Evolutionary conservation across 768 basidiomycete genomes (phyloP), one percentile per base, ranked within the genome.

Genomic region (Ramaria rubella): DNA sequence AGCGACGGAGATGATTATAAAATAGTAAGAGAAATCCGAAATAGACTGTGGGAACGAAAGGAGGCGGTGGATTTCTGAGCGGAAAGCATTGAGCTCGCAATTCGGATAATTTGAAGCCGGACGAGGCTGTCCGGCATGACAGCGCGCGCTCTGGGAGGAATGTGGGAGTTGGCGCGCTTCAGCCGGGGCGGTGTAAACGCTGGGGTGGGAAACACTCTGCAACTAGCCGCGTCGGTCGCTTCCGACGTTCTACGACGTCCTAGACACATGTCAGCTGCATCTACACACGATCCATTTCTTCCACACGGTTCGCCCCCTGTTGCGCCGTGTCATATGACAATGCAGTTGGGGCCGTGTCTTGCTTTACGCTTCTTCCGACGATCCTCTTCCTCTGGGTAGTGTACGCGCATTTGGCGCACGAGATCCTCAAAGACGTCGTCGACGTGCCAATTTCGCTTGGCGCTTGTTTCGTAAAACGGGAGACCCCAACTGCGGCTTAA

Each of bases 381-480:
- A 56, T 69, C 70, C 34, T 57, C 58, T 30, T 80, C 77, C 36
- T 72, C 63, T 17, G 87, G 86, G 67, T 84, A 87, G 58, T 77
- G 77, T 52, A 61, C 68, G 29, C 85, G 79, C 88, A 91, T 88
- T 62, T 87, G 87, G 60, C 78, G 77, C 46, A 89, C 72, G 27
- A 91, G 76, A 58, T 86, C 85, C 62, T 87, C 82, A 65, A 92
- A 92, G 17, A 86, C 88, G 36, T 89, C 87, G 8, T 72, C 71
- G 52, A 92, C 77, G 62, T 91, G 82, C 88, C 86, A 89, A 64
- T 90, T 83, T 46, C 81, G 76, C 68, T 91, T 92, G 9, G 90
- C 87, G n/a, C 88, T 90, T 2, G 90, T 92, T 71, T 92, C 90
- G 65, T 86, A 91, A 64, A 89, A 87, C 5, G 78, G 86, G n/a